Base-by-base conservation (phyloP, 345 rosid species). In the Jatropha curcas region DNA sequence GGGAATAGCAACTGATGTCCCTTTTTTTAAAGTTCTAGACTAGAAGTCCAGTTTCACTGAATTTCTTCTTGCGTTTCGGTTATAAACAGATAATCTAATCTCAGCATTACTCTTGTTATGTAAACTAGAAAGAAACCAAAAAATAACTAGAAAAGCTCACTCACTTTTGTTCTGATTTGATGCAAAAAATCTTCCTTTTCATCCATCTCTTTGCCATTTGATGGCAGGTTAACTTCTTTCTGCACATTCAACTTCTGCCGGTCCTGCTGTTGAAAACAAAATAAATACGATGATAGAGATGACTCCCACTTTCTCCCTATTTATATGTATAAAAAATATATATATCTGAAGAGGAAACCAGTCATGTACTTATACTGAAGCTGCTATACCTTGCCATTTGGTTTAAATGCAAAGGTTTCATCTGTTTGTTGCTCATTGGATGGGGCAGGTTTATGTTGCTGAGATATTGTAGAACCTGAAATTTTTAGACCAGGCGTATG, bases 151-250 rank as follows among this genome's bases (percentile, higher is more conserved):
- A 64, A 70, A 70, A 28, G 43, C 30, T 39, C 48, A 82, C 97
- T 86, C 81, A 92, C 99, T 84, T 92, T 89, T 62, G 83, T 58
- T 84, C 96, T 84, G 52, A 95, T 95, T 83, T 92, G 99, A 63
- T 85, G 89, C 72, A 88, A 85, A 72, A 95, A 86, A 68, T 95
- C 98, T 27, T 82, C 97, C 83, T 84, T 88, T 61, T 86, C 94
- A 31, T 83, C 92, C 74, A 60, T 24, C 64, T 69, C 85, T 73
- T 80, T 80, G 65, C 75, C 80, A 37, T 71, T 83, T 72, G 75
- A 57, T 67, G 46, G 74, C 73, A 66, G 82, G 71, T 78, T 79
- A 68, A 74, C 82, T 73, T 84, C 87, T 79, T 80, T 84, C 63
- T 55, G 76, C 33, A 46, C 13, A 70, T 74, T 81, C 79, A 77